A percentile compares a stretch with the other conserved stretches of the same genome.
Conservation (phyloP, 345 rosid species). For the Hevea brasiliensis region DNA sequence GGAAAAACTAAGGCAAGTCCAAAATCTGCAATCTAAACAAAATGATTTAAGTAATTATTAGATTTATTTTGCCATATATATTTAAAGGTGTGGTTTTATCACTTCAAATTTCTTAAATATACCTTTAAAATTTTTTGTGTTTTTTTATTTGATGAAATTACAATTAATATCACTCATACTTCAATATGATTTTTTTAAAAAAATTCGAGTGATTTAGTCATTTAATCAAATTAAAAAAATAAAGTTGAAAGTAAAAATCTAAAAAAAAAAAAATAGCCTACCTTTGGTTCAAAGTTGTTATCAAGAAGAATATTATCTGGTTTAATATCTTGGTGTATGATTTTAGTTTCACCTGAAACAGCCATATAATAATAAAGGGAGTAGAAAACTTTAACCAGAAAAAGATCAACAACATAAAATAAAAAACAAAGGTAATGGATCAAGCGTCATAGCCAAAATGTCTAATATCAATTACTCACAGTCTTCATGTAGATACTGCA, state of each 20-base stretch:
- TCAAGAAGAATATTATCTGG: slow-evolving; percentile 27
- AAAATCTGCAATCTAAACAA: slow-evolving; percentile 10
- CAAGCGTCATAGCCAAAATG: background rate
- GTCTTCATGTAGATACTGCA: slow-evolving; percentile 17
- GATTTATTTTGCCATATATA: background rate
- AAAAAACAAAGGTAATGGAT: background rate
- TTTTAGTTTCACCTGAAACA: slow-evolving; percentile 20
- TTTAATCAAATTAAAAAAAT: background rate
- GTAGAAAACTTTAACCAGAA: background rate
- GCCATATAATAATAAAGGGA: background rate
- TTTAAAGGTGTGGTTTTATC: too few relatives aligned
- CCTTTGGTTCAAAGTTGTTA: slow-evolving; percentile 25
- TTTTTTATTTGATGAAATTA: too few relatives aligned
- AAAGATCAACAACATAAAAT: background rate
- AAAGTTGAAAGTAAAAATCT: background rate
- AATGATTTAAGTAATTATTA: background rate
- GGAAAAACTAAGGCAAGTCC: background rate
- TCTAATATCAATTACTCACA: slow-evolving; percentile 11
- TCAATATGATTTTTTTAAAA: too few relatives aligned
- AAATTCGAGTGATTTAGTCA: background rate
- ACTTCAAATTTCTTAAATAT: background rate
- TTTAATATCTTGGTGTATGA: slow-evolving; percentile 28
- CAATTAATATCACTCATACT: too few relatives aligned
- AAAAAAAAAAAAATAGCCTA: background rate
- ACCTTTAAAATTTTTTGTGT: too few relatives aligned